phyloP scores from a whole-genome alignment of 2,329 filamentous ascomycete species.

The Rutstroemia sp. region DNA sequence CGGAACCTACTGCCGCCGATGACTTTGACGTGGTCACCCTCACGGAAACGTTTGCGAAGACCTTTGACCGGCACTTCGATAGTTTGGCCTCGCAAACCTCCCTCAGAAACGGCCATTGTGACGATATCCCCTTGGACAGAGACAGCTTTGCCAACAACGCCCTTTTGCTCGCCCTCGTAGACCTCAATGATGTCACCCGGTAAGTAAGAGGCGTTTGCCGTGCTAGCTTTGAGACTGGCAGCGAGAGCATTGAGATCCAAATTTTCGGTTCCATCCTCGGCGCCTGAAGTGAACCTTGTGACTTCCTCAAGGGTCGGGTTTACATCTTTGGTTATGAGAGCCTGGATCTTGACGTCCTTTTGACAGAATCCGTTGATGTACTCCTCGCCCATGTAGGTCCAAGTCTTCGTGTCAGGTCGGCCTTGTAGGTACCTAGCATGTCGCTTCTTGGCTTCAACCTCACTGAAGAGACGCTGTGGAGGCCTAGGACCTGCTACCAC shows the following conservation, averaged over 20 bases:
- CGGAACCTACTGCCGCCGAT: conserved; percentile 91
- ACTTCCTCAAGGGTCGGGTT: conserved; percentile 93
- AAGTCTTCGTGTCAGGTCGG: conserved; percentile 49
- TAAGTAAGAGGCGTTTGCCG: conserved; percentile 74
- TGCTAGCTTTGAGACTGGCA: conserved; percentile 79
- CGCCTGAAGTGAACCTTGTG: conserved; percentile 82
- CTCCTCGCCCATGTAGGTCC: conserved; percentile 79
- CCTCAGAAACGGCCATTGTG: conserved; percentile 76
- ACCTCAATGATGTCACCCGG: conserved; percentile 96
- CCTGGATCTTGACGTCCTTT: conserved; percentile 87
- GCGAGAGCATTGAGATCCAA: conserved; percentile 87
- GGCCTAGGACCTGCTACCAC: conserved; percentile 59
- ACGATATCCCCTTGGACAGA: conserved; percentile 90
- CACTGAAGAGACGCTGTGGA: conserved; percentile 86
- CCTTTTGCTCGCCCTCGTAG: conserved; percentile 90
- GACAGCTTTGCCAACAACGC: conserved; percentile 76
- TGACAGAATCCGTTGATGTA: conserved; percentile 91
- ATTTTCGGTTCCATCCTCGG: conserved; percentile 88
- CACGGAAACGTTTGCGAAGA: conserved; percentile 82
- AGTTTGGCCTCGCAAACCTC: conserved; percentile 70
- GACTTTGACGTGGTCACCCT: conserved; percentile 97
- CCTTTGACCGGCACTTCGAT: conserved; percentile 92
- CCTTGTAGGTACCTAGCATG: conserved; percentile 56
- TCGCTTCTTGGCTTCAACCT: conserved; percentile 84
- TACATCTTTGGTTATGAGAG: conserved; percentile 78